A percentile compares a stretch with the other conserved stretches of the same genome.
phyloP scores from a whole-genome alignment of 2,329 filamentous ascomycete genomes.

The Grosmannia clavigera region DNA sequence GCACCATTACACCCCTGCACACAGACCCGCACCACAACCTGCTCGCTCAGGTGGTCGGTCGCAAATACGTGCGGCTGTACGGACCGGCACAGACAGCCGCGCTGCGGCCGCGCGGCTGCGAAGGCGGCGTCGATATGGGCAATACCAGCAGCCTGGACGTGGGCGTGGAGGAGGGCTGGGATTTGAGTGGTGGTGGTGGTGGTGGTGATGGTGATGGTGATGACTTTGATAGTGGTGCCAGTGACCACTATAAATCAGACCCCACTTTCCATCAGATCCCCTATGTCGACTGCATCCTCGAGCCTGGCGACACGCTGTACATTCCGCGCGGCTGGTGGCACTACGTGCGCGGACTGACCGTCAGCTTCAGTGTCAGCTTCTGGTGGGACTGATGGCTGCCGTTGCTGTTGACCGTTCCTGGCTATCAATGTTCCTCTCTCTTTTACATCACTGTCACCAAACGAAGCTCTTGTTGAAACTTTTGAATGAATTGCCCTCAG shows the following conservation, averaged over 20 bases:
- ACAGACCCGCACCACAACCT: slow-evolving; percentile 93
- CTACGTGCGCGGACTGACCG: slow-evolving; percentile 74
- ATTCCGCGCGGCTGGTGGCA: slow-evolving; percentile 98
- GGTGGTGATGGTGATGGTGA: slow-evolving; percentile 14
- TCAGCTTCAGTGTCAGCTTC: slow-evolving; percentile 91
- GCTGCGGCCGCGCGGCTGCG: slow-evolving; percentile 49
- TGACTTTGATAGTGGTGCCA: slow-evolving; percentile 15
- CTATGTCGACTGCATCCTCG: slow-evolving; percentile 67
- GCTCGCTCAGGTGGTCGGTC: slow-evolving; percentile 75
- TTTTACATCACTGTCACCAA: too few species aligned
- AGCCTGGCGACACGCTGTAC: slow-evolving; percentile 73
- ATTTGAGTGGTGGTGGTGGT: slow-evolving; percentile 20
- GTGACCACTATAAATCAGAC: neutral
- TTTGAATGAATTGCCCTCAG: neutral
- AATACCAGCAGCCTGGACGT: slow-evolving; percentile 80
- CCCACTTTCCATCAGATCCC: slow-evolving; percentile 40
- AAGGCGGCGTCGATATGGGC: slow-evolving; percentile 74
- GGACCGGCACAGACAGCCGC: slow-evolving; percentile 45
- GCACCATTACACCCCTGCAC: slow-evolving; percentile 85
- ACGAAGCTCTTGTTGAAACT: too few species aligned
- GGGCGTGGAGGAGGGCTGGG: slow-evolving; percentile 53
- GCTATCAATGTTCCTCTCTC: too few species aligned
- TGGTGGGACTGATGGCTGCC: slow-evolving; percentile 60
- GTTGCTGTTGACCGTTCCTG: too few species aligned
- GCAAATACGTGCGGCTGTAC: slow-evolving; percentile 88